Evolutionary conservation across 176 grass and related monocot species (phyloP).

Genomic region (maize (Zea mays)): DNA sequence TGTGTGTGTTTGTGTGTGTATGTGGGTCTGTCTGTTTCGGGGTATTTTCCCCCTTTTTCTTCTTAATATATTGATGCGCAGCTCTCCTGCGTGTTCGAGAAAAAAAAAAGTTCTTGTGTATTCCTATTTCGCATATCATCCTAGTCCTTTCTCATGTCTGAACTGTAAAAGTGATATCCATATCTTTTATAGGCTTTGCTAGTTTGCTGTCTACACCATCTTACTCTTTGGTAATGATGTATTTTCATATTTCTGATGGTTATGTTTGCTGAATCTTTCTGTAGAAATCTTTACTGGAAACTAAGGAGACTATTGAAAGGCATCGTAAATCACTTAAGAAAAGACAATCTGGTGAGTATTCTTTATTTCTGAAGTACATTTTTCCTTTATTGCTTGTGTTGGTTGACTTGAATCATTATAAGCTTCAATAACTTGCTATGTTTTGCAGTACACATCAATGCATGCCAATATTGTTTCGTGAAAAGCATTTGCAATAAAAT

Average conservation of each 20-base stretch:
- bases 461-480: background rate
- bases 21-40: no score
- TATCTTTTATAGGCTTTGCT: constrained; percentile 35
- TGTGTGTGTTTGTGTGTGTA: no score
- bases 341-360: constrained; percentile 68
- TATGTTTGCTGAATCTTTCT: constrained; percentile 40
- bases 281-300: constrained; percentile 96
- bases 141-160: constrained; percentile 7
- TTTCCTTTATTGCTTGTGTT: constrained; percentile 5
- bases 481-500: constrained; percentile 13
- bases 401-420: constrained; percentile 24
- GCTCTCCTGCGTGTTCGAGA: no score
- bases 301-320: constrained; percentile 87
- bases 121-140: background rate
- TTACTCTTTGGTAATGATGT: constrained; percentile 9
- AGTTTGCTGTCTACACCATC: constrained; percentile 26
- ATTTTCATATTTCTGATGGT: constrained; percentile 40
- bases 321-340: constrained; percentile 97
- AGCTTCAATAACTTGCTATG: constrained; percentile 19
- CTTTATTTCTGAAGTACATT: background rate
- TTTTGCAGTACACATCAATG: constrained; percentile 9
- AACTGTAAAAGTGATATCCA: constrained; percentile 14
- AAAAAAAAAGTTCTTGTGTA: constrained; percentile 1
- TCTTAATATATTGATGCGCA: no score
- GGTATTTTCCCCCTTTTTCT: no score